Evolutionary conservation across 2,329 filamentous ascomycete species (phyloP), one percentile per base, ranked within the genome.

Genomic region (Ceratocystis cacaofunesta): DNA sequence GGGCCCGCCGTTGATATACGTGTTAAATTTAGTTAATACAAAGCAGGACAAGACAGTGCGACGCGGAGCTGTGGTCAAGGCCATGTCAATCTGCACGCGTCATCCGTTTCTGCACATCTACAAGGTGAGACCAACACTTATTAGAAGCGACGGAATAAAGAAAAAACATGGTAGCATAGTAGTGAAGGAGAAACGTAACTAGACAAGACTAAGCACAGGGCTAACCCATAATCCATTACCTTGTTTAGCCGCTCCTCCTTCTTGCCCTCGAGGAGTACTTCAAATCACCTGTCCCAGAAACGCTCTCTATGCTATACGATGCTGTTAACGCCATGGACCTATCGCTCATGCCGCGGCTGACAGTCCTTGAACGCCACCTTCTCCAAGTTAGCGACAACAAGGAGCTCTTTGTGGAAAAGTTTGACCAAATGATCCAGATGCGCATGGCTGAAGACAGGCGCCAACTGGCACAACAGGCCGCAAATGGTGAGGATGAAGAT

Each of bases 41-140:
- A 97, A 97, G 75, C 90, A 95, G 74, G 94, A 99, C 78, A 92
- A 89, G 72, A 88, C 87, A 22, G 90, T 90, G 61, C 95, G 94
- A 76, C 86, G 94, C 81, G 94, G 94, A 67, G 94, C 94, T 22
- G 82, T 96, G 62, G 92, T 97, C 67, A 97, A 97, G 74, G 90
- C 94, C 52, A 99, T 99, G 94, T 94, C 94, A 36, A 96, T 99
- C 70, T 99, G 94, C 78, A 99, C 94, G 6, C 82, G 94, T 55
- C 94, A 99, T 78, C 92, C 94, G 2, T 99, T 99, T 75, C 78
- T 99, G 70, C 94, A 99, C 76, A 99, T 99, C 69, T 99, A 99
- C 79, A 99, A 99, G 82, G 89, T 88, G 74, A 30, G 41, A n/a
- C 44, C 17, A 28, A 44, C 2, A 41, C 3, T 41, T 41, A 12